Base-by-base conservation (phyloP, 805 yeast genomes). In the Kuraishia piskuri region DNA sequence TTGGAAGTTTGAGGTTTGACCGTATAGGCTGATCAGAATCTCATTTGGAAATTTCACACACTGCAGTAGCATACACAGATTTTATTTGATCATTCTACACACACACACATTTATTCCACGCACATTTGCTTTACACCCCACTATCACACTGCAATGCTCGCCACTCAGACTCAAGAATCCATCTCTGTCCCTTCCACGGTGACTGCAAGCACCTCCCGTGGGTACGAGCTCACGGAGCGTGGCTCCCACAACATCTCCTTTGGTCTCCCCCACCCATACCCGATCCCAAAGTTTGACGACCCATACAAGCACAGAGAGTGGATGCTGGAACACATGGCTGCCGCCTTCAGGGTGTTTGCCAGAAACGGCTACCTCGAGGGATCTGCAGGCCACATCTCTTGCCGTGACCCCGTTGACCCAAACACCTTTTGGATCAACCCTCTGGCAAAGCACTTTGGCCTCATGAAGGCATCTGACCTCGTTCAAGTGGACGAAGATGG, bases 361-460 rank as follows among this genome's bases (percentile, higher is more conserved):
- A 76, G 95, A 63, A 80, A 79, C 59, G 89, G 88, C 19, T 88
- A 71, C 67, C 74, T 83, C 19, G 90, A 87, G 65, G 96, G 96
- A 17, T 67, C 82, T 21, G 90, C 96, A 0, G 96, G 96, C 22
- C 96, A 89, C 65, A 88, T 89, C 54, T 85, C 94, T 8, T 77
- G 89, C 12, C 77, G 94, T 59, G 96, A 89, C 63, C 96, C 96
- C 2, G 82, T 86, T 48, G 82, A 84, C 57, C 86, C 86, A n/a
- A 66, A 74, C 49, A 86, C 92, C 2, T 89, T 89, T 66, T 89
- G 96, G 96, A 87, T 89, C 65, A 89, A 89, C 68, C 96, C 96
- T 3, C 71, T 89, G 57, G 92, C 86, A n/a, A 77, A 75, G 58
- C 96, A 89, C 67, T 89, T 86, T 66, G 75, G 79, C 21, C 63